A percentile compares a stretch with the other conserved stretches of the same genome.
Evolutionary conservation across 1,284 basidiomycete species (phyloP).

Genomic region (Neotropicomus parvogracilis): DNA sequence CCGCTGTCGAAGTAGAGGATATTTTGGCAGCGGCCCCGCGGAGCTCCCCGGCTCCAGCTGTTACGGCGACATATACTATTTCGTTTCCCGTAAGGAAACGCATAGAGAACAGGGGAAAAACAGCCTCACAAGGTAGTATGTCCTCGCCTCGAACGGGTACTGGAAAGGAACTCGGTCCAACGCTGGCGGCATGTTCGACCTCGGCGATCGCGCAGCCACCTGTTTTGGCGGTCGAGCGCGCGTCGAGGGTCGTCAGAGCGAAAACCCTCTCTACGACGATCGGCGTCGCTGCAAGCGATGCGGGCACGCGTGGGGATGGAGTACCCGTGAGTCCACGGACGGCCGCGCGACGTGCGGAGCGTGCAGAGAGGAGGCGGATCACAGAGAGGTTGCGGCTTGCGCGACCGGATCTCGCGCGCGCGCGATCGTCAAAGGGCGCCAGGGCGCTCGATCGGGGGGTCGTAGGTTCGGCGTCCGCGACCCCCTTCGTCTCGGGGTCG

Average conservation of each 20-base stretch:
- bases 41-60: not conserved
- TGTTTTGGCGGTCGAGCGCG: not conserved
- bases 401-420: constrained; percentile 27
- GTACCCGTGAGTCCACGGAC: constrained; percentile 17
- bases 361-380: constrained; percentile 22
- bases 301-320: not conserved
- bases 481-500: too few relatives aligned
- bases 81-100: constrained; percentile 25
- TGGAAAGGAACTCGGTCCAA: not conserved
- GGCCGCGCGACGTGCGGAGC: constrained; percentile 17
- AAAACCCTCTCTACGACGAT: not conserved
- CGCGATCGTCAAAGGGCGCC: not conserved
- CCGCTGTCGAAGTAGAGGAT: not conserved
- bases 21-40: not conserved
- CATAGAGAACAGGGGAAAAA: constrained; percentile 9
- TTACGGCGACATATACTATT: constrained; percentile 15
- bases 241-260: not conserved
- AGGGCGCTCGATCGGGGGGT: not conserved
- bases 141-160: not conserved
- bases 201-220: not conserved
- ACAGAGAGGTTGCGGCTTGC: constrained; percentile 31
- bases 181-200: constrained; percentile 1
- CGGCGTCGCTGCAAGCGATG: not conserved
- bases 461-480: not conserved
- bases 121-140: not conserved